Evolutionary conservation across 2,329 filamentous ascomycete species (phyloP), one percentile per base, ranked within the genome.

Genomic region (Lecanicillium sp.): DNA sequence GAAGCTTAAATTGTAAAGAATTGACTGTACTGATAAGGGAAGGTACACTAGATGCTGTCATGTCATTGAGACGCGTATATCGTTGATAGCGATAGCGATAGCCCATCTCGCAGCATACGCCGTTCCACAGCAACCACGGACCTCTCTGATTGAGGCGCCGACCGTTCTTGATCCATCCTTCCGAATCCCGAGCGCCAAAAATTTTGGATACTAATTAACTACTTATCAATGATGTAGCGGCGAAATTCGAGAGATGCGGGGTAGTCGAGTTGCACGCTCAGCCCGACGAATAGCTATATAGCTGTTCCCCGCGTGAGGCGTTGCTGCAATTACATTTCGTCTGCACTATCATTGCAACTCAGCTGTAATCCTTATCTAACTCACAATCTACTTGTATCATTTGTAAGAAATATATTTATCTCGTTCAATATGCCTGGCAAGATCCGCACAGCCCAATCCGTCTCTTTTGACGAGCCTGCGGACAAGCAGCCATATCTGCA

Each of bases 361-460:
- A 6, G 20, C 17, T 14, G 11, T 23, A 23, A 12, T 23, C 9
- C 30, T 8, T 27, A 14, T 20, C 20, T 2, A 37, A 7, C 19
- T 5, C 7, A 12, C 14, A 23, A 4, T 10, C 14, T 2, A 21
- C 11, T 36, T 21, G 20, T 23, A 8, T 7, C 20, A 23, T 14
- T 23, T 6, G 4, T 17, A 11, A 8, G 3, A 12, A 19, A 5
- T 33, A n/a, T n/a, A 21, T 29, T 5, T 14, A 40, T 14, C 8
- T 19, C 27, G n/a, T 8, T 24, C 39, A 55, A 10, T 14, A 62
- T 61, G 59, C 55, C 58, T 5, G 56, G 56, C 47, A 78, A 68
- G 32, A 83, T 91, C 55, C 80, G 87, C 49, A 87, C 82, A 29
- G 83, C 82, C 15, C 78, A 85, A 48, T 85, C 84, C 62, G 84